A percentile compares a stretch with the other conserved stretches of the same genome.
Conservation (phyloP, 768 basidiomycete species). For the Tricholoma furcatifolium region DNA sequence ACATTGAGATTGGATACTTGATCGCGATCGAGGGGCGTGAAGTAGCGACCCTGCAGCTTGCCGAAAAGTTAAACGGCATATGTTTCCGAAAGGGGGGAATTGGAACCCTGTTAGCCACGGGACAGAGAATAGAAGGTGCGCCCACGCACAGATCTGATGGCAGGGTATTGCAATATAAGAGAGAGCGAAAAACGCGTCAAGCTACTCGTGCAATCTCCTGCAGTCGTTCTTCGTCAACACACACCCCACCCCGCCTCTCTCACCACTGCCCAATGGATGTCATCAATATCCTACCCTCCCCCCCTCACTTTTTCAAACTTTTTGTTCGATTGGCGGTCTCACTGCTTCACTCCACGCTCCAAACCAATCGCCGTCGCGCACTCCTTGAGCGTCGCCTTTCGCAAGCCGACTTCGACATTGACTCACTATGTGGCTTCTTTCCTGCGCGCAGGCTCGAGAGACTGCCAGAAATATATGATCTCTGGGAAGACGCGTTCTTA, state of each 20-base stretch:
- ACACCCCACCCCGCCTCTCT: background rate
- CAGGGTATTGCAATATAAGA: slow-evolving; percentile 17
- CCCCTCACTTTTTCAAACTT: slow-evolving; percentile 48
- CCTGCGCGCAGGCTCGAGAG: slow-evolving; percentile 62
- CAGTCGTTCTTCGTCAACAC: background rate
- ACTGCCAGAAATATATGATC: slow-evolving; percentile 49
- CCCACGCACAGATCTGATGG: slow-evolving; percentile 23
- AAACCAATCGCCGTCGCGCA: slow-evolving; percentile 28
- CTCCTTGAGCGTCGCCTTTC: slow-evolving; percentile 29
- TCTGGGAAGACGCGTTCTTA: slow-evolving; percentile 72
- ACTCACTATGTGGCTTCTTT: slow-evolving; percentile 78
- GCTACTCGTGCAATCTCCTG: background rate
- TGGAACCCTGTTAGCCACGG: slow-evolving; percentile 14
- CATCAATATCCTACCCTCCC: slow-evolving; percentile 49
- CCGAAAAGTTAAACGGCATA: slow-evolving; percentile 17
- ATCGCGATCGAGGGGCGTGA: slow-evolving; percentile 20
- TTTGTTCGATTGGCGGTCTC: slow-evolving; percentile 47
- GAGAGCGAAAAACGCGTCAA: slow-evolving; percentile 10
- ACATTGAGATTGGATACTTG: slow-evolving; percentile 15
- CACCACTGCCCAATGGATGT: slow-evolving; percentile 34
- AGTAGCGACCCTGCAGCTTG: slow-evolving; percentile 20
- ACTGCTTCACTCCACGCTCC: slow-evolving; percentile 43
- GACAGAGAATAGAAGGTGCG: slow-evolving; percentile 11
- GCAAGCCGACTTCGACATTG: slow-evolving; percentile 53
- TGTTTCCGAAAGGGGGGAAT: slow-evolving; percentile 24